These are phyloP conservation scores for Mallotus nudiflorus DNA, from an alignment of 345 rosid species.

Conservation along the genomic window DNA sequence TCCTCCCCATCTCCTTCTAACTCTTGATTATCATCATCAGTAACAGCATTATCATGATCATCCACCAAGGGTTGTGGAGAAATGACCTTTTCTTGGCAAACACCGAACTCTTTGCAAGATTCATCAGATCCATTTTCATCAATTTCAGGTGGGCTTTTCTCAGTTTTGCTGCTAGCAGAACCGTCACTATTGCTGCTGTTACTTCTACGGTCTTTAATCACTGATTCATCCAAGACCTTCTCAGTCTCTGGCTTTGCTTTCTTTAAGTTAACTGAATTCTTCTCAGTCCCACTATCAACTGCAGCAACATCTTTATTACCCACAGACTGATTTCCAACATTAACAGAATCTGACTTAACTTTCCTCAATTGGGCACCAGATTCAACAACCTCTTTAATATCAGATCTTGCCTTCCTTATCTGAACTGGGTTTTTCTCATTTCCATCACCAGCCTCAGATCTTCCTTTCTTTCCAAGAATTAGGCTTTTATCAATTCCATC, in stretches of 20 bases:
- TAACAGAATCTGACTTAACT: constrained; percentile 19
- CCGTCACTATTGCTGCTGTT: neutral
- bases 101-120: constrained; percentile 47
- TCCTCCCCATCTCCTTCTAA: constrained; percentile 31
- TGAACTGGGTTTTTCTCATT: constrained; percentile 32
- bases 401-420: constrained; percentile 43
- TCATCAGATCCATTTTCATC: constrained; percentile 44
- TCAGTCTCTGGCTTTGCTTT: constrained; percentile 29
- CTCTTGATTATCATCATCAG: constrained; percentile 40
- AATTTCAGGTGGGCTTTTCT: constrained; percentile 27
- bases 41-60: constrained; percentile 26
- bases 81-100: constrained; percentile 52
- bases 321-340: constrained; percentile 10
- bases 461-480: constrained; percentile 42
- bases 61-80: constrained; percentile 11
- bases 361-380: constrained; percentile 17
- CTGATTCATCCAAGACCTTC: constrained; percentile 25
- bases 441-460: constrained; percentile 43
- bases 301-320: neutral
- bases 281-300: constrained; percentile 13
- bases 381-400: constrained; percentile 14
- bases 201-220: neutral
- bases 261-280: constrained; percentile 23
- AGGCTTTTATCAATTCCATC: constrained; percentile 22
- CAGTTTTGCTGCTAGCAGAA: constrained; percentile 23